A percentile compares a stretch with the other conserved stretches of the same genome.
Conservation (phyloP, 2,329 filamentous ascomycete species). For the Leptoxyphium fumago region DNA sequence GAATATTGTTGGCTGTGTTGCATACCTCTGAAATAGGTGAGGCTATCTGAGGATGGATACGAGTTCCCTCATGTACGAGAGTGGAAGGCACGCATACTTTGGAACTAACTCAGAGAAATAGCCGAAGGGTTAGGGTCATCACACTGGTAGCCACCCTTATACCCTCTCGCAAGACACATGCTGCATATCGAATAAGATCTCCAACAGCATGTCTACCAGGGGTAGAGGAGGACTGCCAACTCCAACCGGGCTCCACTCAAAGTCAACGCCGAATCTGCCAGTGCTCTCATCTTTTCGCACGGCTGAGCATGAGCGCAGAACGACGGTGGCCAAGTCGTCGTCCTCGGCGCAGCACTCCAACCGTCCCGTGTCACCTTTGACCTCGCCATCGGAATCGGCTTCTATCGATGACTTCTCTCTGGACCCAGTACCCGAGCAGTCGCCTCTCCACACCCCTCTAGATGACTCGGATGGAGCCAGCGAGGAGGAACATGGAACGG, state of each 20-base stretch:
- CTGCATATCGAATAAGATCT: too few relatives aligned
- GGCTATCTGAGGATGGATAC: too few relatives aligned
- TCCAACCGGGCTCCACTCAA: constrained; percentile 28
- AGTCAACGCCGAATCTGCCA: constrained; percentile 32
- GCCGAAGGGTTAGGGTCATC: not conserved
- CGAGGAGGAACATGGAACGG: constrained; percentile 17
- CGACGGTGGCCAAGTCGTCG: not conserved
- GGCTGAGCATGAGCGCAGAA: not conserved
- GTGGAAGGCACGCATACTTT: not conserved
- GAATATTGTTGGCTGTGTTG: too few relatives aligned
- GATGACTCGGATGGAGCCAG: constrained; percentile 13
- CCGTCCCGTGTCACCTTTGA: constrained; percentile 2
- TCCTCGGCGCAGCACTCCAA: not conserved
- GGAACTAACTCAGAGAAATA: too few relatives aligned
- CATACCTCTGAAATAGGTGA: too few relatives aligned
- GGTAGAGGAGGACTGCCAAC: constrained; percentile 25
- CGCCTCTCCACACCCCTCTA: constrained; percentile 14
- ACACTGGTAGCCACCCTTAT: not conserved
- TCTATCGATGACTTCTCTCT: constrained; percentile 25
- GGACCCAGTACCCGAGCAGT: constrained; percentile 14
- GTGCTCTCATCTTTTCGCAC: constrained; percentile 23
- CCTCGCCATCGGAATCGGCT: constrained; percentile 24
- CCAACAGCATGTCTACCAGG: constrained; percentile 24
- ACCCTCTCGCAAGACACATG: too few relatives aligned
- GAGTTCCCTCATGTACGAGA: not conserved